phyloP scores from a whole-genome alignment of 1,139 yeast species.

The Kodamaea anthophila region DNA sequence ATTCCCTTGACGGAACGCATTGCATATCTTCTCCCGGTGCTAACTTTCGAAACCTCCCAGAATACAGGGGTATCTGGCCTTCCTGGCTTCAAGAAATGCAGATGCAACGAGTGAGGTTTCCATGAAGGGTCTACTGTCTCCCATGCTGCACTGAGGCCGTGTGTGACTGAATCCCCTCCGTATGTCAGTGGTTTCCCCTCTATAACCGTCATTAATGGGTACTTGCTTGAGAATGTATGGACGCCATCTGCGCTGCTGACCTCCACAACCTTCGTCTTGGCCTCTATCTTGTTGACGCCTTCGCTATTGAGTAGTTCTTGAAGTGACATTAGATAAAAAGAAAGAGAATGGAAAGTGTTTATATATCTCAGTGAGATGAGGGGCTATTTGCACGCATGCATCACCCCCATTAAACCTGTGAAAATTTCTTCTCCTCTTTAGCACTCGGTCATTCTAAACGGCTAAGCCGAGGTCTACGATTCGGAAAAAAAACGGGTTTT shows the following conservation, averaged over 20 bases:
- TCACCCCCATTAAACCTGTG: too few relatives aligned
- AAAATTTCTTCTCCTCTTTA: too few relatives aligned
- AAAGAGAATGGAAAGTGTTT: too few relatives aligned
- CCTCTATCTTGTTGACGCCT: constrained; percentile 18
- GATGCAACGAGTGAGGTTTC: constrained; percentile 36
- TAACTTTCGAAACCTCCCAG: constrained; percentile 29
- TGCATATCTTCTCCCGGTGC: constrained; percentile 32
- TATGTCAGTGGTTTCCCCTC: constrained; percentile 31
- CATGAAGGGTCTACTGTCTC: constrained; percentile 23
- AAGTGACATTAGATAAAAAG: constrained; percentile 10
- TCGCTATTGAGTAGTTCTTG: constrained; percentile 15
- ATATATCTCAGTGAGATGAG: too few relatives aligned
- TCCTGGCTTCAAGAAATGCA: constrained; percentile 38
- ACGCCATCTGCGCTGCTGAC: constrained; percentile 7
- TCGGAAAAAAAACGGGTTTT: too few relatives aligned
- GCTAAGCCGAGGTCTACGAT: too few relatives aligned
- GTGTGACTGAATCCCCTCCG: constrained; percentile 38
- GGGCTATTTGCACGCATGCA: too few relatives aligned
- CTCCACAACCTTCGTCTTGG: constrained; percentile 16
- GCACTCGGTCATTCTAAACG: too few relatives aligned
- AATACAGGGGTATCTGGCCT: constrained; percentile 22
- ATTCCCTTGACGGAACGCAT: constrained; percentile 31
- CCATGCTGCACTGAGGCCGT: constrained; percentile 35
- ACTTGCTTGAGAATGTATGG: constrained; percentile 21
- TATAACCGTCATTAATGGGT: constrained; percentile 30